These are phyloP conservation scores for Tarenaya hassleriana DNA, from an alignment of 345 rosid genomes.

Conservation along the genomic window DNA sequence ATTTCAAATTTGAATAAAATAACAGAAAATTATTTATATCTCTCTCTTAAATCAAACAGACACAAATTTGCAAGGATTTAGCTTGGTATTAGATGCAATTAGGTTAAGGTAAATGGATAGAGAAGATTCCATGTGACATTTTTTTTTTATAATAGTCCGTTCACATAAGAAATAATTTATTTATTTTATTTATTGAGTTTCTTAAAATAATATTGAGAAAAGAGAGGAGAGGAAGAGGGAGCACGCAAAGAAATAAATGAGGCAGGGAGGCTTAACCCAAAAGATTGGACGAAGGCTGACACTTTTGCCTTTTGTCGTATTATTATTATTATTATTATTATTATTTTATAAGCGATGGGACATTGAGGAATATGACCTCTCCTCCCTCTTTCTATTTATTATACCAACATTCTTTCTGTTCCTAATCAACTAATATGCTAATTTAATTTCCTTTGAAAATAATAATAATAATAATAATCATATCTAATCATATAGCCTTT, in stretches of 20 bases:
- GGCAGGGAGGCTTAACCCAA: conserved; percentile 28
- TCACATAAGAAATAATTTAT: too few species aligned
- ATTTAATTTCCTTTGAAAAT: background rate
- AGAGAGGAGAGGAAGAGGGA: conserved; percentile 4
- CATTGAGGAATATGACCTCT: conserved; percentile 26
- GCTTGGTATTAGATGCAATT: too few species aligned
- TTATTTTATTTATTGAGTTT: background rate
- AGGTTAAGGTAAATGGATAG: too few species aligned
- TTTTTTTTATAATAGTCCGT: too few species aligned
- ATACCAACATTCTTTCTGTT: conserved; percentile 33
- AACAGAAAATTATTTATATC: too few species aligned
- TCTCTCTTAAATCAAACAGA: too few species aligned
- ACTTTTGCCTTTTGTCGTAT: conserved; percentile 18
- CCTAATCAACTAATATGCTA: conserved; percentile 22
- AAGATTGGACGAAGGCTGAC: conserved; percentile 37
- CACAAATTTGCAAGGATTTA: too few species aligned
- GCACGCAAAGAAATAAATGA: conserved; percentile 38
- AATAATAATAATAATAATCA: too few species aligned
- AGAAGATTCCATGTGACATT: too few species aligned
- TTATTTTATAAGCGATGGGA: conserved; percentile 17
- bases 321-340: background rate
- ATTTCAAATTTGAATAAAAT: too few species aligned
- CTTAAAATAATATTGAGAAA: background rate
- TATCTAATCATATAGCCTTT: too few species aligned
- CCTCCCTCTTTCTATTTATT: conserved; percentile 23